A percentile compares a stretch with the other conserved stretches of the same genome.
Conservation (phyloP, 805 yeast genomes). For the Hanseniaspora mollemarum region DNA sequence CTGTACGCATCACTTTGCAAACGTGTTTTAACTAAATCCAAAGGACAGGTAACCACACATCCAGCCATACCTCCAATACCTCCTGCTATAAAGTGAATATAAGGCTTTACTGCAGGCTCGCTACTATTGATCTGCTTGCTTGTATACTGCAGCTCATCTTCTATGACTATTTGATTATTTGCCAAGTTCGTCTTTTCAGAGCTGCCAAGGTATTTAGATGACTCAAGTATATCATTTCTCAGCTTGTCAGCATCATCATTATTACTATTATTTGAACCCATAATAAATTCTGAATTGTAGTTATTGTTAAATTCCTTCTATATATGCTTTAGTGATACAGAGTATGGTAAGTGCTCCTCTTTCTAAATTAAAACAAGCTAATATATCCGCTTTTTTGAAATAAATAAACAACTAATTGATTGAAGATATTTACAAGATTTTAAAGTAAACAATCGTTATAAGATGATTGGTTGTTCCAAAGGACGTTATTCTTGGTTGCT, state of each 20-base stretch:
- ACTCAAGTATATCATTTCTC: conserved; percentile 3
- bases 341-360: no score
- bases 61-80: conserved; percentile 98
- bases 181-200: conserved; percentile 8
- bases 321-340: neutral
- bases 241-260: neutral
- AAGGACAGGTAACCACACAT: conserved; percentile 84
- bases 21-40: conserved; percentile 92
- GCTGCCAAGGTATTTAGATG: conserved; percentile 10
- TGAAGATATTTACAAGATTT: no score
- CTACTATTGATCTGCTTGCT: conserved; percentile 14
- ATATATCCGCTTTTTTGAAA: no score
- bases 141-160: conserved; percentile 11
- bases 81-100: conserved; percentile 83
- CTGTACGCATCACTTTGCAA: conserved; percentile 79
- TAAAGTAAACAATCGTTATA: no score
- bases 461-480: no score
- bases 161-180: conserved; percentile 2
- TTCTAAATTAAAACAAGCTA: no score
- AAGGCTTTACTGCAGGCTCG: conserved; percentile 32
- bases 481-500: no score
- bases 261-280: neutral
- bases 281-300: neutral
- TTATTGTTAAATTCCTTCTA: neutral
- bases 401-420: no score